A percentile compares a stretch with the other conserved stretches of the same genome.
Evolutionary conservation across 2,329 filamentous ascomycete species (phyloP).

Genomic region (Thermomyces lanuginosus): DNA sequence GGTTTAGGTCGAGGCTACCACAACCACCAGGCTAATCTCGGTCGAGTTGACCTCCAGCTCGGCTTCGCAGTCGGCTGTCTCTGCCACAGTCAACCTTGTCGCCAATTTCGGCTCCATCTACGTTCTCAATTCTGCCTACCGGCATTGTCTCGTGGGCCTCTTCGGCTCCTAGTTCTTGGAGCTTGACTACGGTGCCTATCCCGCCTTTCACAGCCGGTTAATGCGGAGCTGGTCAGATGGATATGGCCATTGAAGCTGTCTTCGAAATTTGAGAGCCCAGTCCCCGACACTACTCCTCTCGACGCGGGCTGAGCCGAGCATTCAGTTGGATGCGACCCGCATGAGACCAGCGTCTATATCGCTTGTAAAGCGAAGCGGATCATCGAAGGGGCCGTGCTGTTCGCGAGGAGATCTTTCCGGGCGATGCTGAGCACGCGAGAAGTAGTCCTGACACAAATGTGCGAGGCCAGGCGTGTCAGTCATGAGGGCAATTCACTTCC

Average conservation of each 20-base stretch:
- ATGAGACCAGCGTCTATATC: constrained; percentile 61
- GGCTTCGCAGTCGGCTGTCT: constrained; percentile 10
- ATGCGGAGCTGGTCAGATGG: constrained; percentile 6
- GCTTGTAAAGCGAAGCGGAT: too few species aligned
- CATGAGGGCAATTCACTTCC: too few species aligned
- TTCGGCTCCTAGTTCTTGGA: constrained; percentile 4
- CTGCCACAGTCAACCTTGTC: constrained; percentile 13
- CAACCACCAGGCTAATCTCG: constrained; percentile 15
- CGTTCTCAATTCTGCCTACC: constrained; percentile 6
- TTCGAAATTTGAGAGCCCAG: too few species aligned
- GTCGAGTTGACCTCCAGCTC: constrained; percentile 9
- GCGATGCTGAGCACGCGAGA: too few species aligned
- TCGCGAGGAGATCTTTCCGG: too few species aligned
- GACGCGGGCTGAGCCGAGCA: too few species aligned
- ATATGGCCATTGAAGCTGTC: constrained; percentile 13
- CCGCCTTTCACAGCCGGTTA: constrained; percentile 4
- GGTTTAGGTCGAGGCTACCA: constrained; percentile 19
- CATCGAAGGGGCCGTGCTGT: too few species aligned
- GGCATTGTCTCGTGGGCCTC: too few species aligned
- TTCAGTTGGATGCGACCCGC: constrained; percentile 59
- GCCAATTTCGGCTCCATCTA: constrained; percentile 5
- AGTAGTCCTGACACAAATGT: too few species aligned
- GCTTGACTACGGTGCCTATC: constrained; percentile 7
- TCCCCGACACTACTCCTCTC: too few species aligned
- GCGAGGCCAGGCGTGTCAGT: too few species aligned